phyloP scores from a whole-genome alignment of 306 rosid genomes.

The Fragaria iinumae region DNA sequence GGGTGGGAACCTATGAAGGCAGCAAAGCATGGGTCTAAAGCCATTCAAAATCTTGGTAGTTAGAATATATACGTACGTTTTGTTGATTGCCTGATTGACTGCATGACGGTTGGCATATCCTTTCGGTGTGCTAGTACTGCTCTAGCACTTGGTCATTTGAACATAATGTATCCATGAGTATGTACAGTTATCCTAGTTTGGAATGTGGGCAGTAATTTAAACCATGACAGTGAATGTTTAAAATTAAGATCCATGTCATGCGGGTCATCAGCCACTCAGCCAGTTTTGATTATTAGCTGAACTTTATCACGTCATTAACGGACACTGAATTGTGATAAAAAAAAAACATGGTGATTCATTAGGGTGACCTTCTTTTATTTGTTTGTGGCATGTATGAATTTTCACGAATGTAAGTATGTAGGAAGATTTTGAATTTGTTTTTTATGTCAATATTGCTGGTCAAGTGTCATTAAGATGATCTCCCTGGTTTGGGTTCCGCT shows the following conservation, averaged over 20 bases:
- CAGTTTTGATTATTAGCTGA: neutral
- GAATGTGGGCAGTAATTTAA: neutral
- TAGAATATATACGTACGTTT: neutral
- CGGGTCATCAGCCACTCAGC: neutral
- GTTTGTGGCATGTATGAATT: neutral
- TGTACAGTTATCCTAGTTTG: neutral
- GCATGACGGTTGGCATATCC: neutral
- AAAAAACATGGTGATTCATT: neutral
- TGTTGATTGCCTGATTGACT: neutral
- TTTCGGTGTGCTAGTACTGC: neutral
- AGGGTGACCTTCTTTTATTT: neutral
- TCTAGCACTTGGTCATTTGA: neutral
- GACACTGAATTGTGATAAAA: neutral
- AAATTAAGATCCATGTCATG: neutral
- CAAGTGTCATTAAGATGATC: neutral
- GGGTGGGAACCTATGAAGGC: neutral
- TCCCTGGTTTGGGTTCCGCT: neutral
- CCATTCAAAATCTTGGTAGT: neutral
- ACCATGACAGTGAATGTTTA: neutral
- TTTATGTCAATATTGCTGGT: neutral
- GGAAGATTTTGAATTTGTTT: neutral
- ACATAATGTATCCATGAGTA: neutral
- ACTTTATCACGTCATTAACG: neutral
- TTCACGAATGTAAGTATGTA: neutral
- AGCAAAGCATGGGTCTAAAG: neutral